phyloP scores from a whole-genome alignment of 352 stramenopile genomes.

The Phytophthora pistaciae region DNA sequence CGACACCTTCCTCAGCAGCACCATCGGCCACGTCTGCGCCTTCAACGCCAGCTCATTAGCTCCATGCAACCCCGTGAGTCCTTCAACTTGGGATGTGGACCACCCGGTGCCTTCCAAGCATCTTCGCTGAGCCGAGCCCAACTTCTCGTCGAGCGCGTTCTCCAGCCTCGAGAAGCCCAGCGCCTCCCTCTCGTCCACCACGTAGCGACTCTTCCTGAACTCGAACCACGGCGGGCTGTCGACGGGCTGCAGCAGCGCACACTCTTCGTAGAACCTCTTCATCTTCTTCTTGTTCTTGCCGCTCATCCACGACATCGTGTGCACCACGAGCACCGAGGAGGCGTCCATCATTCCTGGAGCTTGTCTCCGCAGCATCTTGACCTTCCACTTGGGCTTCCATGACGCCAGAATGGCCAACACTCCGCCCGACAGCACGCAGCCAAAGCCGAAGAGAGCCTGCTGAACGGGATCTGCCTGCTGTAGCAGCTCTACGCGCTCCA shows the following conservation, averaged over 20 bases:
- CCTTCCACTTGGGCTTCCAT: constrained; percentile 72
- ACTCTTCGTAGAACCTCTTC: constrained; percentile 58
- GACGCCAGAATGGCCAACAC: constrained; percentile 50
- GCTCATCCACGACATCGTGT: constrained; percentile 26
- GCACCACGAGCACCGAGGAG: constrained; percentile 60
- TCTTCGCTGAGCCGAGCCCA: constrained; percentile 36
- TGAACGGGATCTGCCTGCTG: constrained; percentile 41
- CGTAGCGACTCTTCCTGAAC: constrained; percentile 75
- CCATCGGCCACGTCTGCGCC: constrained; percentile 48
- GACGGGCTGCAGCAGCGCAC: constrained; percentile 37
- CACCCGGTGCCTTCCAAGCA: constrained; percentile 34
- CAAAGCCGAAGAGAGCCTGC: constrained; percentile 49
- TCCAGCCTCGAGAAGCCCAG: constrained; percentile 61
- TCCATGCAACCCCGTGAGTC: constrained; percentile 57
- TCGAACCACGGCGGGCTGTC: constrained; percentile 64
- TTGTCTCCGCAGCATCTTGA: constrained; percentile 57
- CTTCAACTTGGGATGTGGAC: constrained; percentile 40
- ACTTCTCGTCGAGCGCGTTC: constrained; percentile 63
- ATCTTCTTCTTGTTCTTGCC: constrained; percentile 28
- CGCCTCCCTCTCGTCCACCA: constrained; percentile 57
- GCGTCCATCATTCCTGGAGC: constrained; percentile 52
- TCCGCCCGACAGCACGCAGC: constrained; percentile 50
- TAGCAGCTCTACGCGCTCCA: constrained; percentile 53
- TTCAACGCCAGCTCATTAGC: constrained; percentile 67
- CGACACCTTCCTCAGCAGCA: constrained; percentile 74